Base-by-base conservation (phyloP, 2,329 filamentous ascomycete species). In the Fusarium tjaetaba region DNA sequence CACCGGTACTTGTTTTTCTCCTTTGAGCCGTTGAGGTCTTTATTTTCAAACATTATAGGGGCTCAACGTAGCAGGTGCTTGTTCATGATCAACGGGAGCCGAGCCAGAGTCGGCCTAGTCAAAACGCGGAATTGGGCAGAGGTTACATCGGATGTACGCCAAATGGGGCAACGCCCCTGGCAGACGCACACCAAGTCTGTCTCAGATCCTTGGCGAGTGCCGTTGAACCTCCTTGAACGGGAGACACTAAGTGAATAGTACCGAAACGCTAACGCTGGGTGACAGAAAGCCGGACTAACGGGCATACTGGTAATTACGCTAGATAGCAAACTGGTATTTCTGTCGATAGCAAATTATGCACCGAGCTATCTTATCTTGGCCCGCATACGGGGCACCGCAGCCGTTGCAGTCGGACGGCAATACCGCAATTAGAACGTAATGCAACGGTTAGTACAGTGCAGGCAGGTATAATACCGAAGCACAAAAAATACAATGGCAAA, bases 341-440 rank as follows among this genome's bases (percentile, higher is more conserved):
- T 55, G 34, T 55, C 51, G 28, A 5, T 7, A 6, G 2, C 14
- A 28, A 39, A 39, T n/a, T 53, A 18, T 41, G 5, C 51, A n/a
- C 2, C 24, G 11, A 53, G 51, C 34, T 53, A 53, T 53, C 51
- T 53, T 9, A 53, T 53, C 51, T 53, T 53, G 34, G 34, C 51
- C n/a, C 51, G 14, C 51, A 10, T n/a, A 76, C 81, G 83, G 73
- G 83, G 61, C 41, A 66, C 64, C 51, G 43, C 28, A n/a, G 32
- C 36, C 36, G 64, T 67, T 51, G 32, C 61, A 66, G 16, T 59
- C 48, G 64, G 36, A n/a, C n/a, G 26, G 24, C 36, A 39, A 61
- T 36, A 61, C 39, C 58, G 36, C 22, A 48, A 24, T 32, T 49
- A 68, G 65, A 34, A 39, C 42, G 48, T 26, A 53, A 32, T 22